Conservation (phyloP, 208 protist genomes). For the Leptomonas seymouri region DNA sequence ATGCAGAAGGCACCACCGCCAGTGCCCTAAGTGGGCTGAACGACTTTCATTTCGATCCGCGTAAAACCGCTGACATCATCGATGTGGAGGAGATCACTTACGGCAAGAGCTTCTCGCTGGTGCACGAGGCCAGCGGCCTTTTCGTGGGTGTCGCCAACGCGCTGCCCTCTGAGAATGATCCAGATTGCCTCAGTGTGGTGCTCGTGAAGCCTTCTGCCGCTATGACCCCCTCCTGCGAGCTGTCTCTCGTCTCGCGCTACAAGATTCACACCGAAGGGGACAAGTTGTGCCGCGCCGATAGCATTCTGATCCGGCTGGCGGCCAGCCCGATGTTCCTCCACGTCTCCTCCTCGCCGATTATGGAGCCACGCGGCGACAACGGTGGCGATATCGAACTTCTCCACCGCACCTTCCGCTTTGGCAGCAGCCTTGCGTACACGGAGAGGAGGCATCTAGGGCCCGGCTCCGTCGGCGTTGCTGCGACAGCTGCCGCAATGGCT, state of each 20-base stretch:
- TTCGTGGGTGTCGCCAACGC: conserved; percentile 61
- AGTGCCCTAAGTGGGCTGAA: conserved; percentile 1
- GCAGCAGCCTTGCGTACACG: conserved; percentile 29
- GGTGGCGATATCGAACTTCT: conserved; percentile 35
- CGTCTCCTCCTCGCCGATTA: conserved; percentile 42
- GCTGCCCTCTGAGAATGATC: conserved; percentile 61
- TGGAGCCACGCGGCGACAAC: conserved; percentile 23
- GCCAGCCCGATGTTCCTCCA: conserved; percentile 65
- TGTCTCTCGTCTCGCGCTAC: conserved; percentile 72
- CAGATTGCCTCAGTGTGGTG: conserved; percentile 66
- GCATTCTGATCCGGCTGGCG: conserved; percentile 61
- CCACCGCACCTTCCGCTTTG: conserved; percentile 44
- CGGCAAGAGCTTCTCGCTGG: conserved; percentile 60
- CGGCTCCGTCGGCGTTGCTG: conserved; percentile 2
- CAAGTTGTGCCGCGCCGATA: conserved; percentile 57
- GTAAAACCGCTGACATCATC: conserved; percentile 33
- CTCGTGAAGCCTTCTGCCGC: conserved; percentile 51
- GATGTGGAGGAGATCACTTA: conserved; percentile 63
- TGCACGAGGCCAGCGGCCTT: conserved; percentile 61
- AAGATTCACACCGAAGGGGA: conserved; percentile 80
- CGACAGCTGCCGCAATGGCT: background rate
- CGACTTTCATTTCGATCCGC: conserved; percentile 11
- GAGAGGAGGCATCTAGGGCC: background rate
- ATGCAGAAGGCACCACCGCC: conserved; percentile 4
- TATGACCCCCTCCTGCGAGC: conserved; percentile 49